phyloP scores from a whole-genome alignment of 352 stramenopile genomes.

The Globisporangium emineosum region DNA sequence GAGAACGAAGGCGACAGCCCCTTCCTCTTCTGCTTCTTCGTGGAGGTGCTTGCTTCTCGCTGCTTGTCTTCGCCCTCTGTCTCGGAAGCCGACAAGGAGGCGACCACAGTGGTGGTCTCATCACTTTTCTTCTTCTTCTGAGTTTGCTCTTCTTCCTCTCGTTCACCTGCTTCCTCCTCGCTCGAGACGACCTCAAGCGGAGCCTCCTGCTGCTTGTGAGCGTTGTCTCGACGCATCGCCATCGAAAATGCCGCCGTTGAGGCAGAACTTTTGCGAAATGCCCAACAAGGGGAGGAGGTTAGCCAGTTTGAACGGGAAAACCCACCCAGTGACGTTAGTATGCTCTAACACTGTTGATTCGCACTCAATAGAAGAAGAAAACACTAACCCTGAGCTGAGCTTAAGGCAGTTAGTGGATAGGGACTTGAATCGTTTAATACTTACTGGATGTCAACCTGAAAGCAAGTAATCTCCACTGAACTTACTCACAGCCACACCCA shows the following conservation, averaged over 20 bases:
- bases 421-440: no score
- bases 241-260: neutral
- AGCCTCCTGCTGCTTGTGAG: neutral
- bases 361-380: neutral
- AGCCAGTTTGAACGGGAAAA: neutral
- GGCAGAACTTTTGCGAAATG: neutral
- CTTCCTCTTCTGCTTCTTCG: neutral
- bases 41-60: neutral
- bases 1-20: no score
- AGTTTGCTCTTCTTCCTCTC: neutral
- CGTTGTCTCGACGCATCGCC: neutral
- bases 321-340: no score
- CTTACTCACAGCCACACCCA: conserved; percentile 42
- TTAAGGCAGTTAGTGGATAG: no score
- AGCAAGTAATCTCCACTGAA: neutral
- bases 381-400: no score
- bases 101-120: neutral
- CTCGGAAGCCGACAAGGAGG: neutral
- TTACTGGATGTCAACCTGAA: no score
- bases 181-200: neutral
- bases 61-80: neutral
- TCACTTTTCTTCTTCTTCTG: neutral
- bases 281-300: neutral
- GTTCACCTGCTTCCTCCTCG: neutral
- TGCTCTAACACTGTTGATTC: no score